Evolutionary conservation across 768 basidiomycete species (phyloP).

Genomic region (Russula griseocarnosa): DNA sequence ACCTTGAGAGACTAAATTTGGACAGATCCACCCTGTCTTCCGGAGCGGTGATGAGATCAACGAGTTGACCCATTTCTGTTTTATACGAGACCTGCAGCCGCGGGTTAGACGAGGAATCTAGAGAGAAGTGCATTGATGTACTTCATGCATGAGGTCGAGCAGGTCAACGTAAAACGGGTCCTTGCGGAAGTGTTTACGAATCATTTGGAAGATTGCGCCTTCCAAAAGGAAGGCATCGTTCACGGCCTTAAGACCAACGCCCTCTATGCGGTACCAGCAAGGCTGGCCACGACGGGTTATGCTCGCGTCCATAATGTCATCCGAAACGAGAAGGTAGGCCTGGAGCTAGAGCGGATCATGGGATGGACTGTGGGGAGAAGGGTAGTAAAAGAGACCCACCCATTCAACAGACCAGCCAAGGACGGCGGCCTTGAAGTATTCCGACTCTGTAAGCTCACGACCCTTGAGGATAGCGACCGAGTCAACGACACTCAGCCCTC

Average conservation of each 20-base stretch:
- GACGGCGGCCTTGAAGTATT: slow-evolving; percentile 84
- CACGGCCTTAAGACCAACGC: slow-evolving; percentile 81
- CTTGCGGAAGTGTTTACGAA: slow-evolving; percentile 80
- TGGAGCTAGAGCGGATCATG: slow-evolving; percentile 58
- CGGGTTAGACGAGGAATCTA: not conserved
- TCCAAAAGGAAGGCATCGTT: slow-evolving; percentile 98
- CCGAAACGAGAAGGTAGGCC: slow-evolving; percentile 94
- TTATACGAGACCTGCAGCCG: slow-evolving; percentile 58
- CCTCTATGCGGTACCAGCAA: slow-evolving; percentile 81
- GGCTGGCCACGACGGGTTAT: slow-evolving; percentile 92
- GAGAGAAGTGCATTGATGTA: slow-evolving; percentile 33
- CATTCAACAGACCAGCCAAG: slow-evolving; percentile 96
- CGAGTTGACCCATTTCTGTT: slow-evolving; percentile 94
- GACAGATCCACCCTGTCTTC: slow-evolving; percentile 82
- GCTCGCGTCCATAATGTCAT: slow-evolving; percentile 96
- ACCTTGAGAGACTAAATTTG: slow-evolving; percentile 87
- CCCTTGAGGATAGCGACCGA: slow-evolving; percentile 86
- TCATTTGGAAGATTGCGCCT: slow-evolving; percentile 83
- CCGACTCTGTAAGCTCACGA: slow-evolving; percentile 63
- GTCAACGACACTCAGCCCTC: slow-evolving; percentile 94
- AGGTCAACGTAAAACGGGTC: slow-evolving; percentile 85
- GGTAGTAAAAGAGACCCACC: slow-evolving; percentile 45
- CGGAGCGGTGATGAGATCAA: slow-evolving; percentile 93
- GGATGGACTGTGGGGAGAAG: not conserved
- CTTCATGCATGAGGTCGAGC: slow-evolving; percentile 88